phyloP scores from a whole-genome alignment of 371 early-diverging fungal genomes.

The Dichotomocladium elegans region DNA sequence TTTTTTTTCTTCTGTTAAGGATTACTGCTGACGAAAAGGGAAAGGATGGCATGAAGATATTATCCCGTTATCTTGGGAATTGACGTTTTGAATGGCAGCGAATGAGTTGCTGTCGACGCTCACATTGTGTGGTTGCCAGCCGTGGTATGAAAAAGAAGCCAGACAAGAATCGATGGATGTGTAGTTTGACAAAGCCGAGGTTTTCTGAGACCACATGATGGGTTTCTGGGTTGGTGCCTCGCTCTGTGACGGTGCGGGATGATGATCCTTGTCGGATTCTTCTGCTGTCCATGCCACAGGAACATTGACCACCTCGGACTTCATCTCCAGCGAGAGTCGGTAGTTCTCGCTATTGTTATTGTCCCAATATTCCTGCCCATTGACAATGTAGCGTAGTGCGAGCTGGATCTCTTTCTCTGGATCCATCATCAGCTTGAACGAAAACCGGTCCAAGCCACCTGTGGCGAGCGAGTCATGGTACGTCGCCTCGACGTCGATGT shows the following conservation, averaged over 20 bases:
- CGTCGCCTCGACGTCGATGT: conserved; percentile 47
- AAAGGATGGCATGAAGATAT: too few relatives aligned
- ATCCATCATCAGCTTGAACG: conserved; percentile 7
- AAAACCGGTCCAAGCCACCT: conserved; percentile 30
- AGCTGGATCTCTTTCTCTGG: conserved; percentile 7
- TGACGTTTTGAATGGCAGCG: too few relatives aligned
- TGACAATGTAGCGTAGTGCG: conserved; percentile 47
- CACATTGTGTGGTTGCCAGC: too few relatives aligned
- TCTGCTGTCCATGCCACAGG: background rate
- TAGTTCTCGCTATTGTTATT: conserved; percentile 74
- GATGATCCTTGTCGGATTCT: background rate
- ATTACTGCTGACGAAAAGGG: too few relatives aligned
- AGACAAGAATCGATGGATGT: background rate
- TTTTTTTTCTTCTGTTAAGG: too few relatives aligned
- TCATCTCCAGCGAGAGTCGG: too few relatives aligned
- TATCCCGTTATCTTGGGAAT: too few relatives aligned
- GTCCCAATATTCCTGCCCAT: conserved; percentile 74
- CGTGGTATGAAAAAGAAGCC: too few relatives aligned
- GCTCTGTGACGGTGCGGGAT: too few relatives aligned
- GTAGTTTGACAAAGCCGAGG: background rate
- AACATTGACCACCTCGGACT: conserved; percentile 13
- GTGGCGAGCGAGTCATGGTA: conserved; percentile 38
- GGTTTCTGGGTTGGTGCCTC: background rate
- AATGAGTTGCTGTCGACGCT: too few relatives aligned
- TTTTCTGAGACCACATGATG: background rate